Evolutionary conservation across 1,284 basidiomycete species (phyloP), one percentile per base, ranked within the genome.

Genomic region (Austroboletus rostrupii): DNA sequence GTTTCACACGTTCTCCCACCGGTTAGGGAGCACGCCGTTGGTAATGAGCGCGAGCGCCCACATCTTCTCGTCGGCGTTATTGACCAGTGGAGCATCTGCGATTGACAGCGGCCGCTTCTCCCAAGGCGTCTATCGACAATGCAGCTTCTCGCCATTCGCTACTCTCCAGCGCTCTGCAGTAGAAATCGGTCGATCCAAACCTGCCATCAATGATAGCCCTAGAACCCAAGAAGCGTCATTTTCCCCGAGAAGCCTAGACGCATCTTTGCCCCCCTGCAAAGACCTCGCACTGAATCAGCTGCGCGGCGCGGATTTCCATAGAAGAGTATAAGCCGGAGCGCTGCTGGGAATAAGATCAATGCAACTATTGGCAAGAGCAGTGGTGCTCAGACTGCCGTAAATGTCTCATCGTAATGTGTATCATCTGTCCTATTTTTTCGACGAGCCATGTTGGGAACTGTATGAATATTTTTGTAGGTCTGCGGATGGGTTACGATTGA

Each of bases 281-380:
- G 81, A 19, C 74, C 81, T 21, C 72, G 79, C 29, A 77, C 82
- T 44, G 73, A 69, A 3, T 83, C 82, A 0, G 75, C 69, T 29
- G 71, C 77, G 2, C 72, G 81, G n/a, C 74, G 84, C 20, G 73
- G 83, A 4, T 81, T 78, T 80, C 68, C 78, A 32, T 88, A 85
- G 67, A 78, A 79, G 43, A 78, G 73, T 52, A 70, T 65, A 1
- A 66, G 69, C 17, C 75, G 74, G 43, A 63, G 59, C 17, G 72
- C 72, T 12, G 64, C 60, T 3, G 72, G 76, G 53, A 70, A 75
- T 53, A 83, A 85, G 66, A 83, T 81, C 26, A 60, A 65, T 6
- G 44, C 45, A 3, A 47, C 49, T 4, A 10, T 48, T 1, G 38
- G 51, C 7, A 61, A 56, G 16, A 20, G 37, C 10, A 5, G 49